Conservation (phyloP, 1,284 basidiomycete species). For the Malassezia arunalokei region DNA sequence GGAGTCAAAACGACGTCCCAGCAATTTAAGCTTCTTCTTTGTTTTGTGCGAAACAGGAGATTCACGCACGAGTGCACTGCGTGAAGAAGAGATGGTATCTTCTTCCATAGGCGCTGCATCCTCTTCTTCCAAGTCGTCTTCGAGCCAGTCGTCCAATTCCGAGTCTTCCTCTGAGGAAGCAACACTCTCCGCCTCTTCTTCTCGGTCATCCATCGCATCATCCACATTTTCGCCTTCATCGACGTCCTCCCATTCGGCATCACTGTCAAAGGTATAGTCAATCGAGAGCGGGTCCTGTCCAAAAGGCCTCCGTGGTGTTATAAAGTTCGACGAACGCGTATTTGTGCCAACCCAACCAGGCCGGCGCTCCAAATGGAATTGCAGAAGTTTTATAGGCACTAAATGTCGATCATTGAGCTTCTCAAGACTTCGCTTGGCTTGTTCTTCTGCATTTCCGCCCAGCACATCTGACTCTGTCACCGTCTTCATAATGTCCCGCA, state of each 20-base stretch:
- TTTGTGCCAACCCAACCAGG: slow-evolving; percentile 43
- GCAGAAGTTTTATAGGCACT: slow-evolving; percentile 38
- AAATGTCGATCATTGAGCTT: slow-evolving; percentile 28
- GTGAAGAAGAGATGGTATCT: slow-evolving; percentile 20
- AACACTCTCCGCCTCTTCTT: slow-evolving; percentile 25
- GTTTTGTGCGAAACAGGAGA: slow-evolving; percentile 17
- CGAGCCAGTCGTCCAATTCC: slow-evolving; percentile 44
- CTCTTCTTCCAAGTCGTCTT: slow-evolving; percentile 39
- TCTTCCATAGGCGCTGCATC: slow-evolving; percentile 8
- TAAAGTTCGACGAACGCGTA: slow-evolving; percentile 37
- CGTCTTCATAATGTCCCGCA: slow-evolving; percentile 39
- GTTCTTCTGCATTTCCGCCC: slow-evolving; percentile 33
- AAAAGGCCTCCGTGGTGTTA: slow-evolving; percentile 32
- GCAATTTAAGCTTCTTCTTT: slow-evolving; percentile 37
- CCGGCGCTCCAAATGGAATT: slow-evolving; percentile 36
- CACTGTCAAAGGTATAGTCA: slow-evolving; percentile 42
- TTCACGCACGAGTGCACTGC: slow-evolving; percentile 10
- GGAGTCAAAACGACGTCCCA: slow-evolving; percentile 36
- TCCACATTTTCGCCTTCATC: slow-evolving; percentile 40
- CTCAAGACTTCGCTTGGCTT: slow-evolving; percentile 27
- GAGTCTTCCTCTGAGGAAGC: slow-evolving; percentile 28
- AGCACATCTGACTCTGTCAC: slow-evolving; percentile 41
- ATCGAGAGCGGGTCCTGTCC: slow-evolving; percentile 39
- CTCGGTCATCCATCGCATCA: slow-evolving; percentile 28
- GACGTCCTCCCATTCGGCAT: slow-evolving; percentile 42